These are phyloP conservation scores for Lyophyllum decastes DNA, from an alignment of 768 basidiomycete genomes.

Conservation along the genomic window DNA sequence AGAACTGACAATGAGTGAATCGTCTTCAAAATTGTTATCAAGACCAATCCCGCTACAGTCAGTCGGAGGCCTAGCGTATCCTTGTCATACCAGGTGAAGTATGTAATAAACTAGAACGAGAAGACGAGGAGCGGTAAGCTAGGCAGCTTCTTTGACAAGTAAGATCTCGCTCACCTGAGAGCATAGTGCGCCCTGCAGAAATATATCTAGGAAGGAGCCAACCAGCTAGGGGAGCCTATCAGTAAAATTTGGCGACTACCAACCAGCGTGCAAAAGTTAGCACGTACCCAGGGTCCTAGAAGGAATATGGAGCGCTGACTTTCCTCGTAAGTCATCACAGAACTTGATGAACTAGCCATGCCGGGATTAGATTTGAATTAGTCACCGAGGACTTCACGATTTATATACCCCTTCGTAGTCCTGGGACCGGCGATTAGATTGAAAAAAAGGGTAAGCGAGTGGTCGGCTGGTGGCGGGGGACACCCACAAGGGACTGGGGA, in stretches of 20 bases:
- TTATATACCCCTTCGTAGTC: background rate
- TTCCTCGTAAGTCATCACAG: conserved; percentile 26
- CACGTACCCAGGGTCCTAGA: conserved; percentile 33
- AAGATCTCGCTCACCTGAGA: conserved; percentile 24
- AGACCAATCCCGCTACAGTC: conserved; percentile 22
- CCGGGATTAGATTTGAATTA: background rate
- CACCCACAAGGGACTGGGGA: no score
- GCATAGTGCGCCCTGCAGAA: conserved; percentile 32
- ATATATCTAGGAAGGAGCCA: conserved; percentile 28
- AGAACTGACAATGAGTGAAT: conserved; percentile 30
- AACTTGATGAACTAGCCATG: background rate
- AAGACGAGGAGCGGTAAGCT: background rate
- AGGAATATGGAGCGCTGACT: conserved; percentile 24
- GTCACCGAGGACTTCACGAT: background rate
- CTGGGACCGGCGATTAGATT: no score
- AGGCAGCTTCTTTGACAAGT: no score
- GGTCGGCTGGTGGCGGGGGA: no score
- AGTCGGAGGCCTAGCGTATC: conserved; percentile 22
- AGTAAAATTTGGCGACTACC: background rate
- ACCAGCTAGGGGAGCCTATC: conserved; percentile 21
- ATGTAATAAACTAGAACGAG: conserved; percentile 26
- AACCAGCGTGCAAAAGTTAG: background rate
- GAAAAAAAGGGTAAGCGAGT: no score
- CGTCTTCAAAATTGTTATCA: conserved; percentile 31
- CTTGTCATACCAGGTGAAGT: conserved; percentile 23